Conservation (phyloP, 2,329 filamentous ascomycete genomes). For the Mariannaea elegans region DNA sequence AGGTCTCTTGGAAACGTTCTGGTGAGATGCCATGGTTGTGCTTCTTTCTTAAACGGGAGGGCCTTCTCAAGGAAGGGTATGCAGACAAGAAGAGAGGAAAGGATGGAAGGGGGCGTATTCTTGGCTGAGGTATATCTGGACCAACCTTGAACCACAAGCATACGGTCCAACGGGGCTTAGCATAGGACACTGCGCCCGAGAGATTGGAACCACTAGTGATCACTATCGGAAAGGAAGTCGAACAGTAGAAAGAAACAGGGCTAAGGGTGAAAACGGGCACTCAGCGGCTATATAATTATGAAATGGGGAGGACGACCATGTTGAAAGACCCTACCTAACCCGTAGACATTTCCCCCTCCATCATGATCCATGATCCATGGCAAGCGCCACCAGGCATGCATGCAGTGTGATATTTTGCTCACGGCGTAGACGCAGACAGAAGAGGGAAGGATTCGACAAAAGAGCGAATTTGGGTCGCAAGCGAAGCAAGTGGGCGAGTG, state of each 20-base stretch:
- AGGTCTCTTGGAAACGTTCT: slow-evolving; percentile 58
- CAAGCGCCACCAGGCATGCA: slow-evolving; percentile 44
- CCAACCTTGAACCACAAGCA: slow-evolving; percentile 27
- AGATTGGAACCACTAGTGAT: slow-evolving; percentile 38
- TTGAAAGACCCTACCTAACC: too few species aligned
- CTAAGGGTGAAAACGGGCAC: slow-evolving; percentile 36
- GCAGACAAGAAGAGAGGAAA: slow-evolving; percentile 11
- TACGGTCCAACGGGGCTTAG: slow-evolving; percentile 29
- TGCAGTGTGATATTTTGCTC: slow-evolving; percentile 41
- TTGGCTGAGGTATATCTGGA: slow-evolving; percentile 15
- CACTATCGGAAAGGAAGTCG: slow-evolving; percentile 29
- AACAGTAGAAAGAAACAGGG: slow-evolving; percentile 17
- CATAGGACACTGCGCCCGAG: slow-evolving; percentile 32
- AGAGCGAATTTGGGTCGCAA: slow-evolving; percentile 20
- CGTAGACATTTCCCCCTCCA: too few species aligned
- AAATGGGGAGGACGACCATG: neutral
- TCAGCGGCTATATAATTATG: slow-evolving; percentile 39
- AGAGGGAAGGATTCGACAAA: slow-evolving; percentile 32
- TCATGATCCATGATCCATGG: slow-evolving; percentile 11
- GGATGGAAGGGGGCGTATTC: neutral
- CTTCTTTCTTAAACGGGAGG: neutral
- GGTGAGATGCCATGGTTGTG: slow-evolving; percentile 48
- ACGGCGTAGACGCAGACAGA: slow-evolving; percentile 32
- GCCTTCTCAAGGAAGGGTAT: slow-evolving; percentile 6
- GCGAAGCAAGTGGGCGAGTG: slow-evolving; percentile 25